Evolutionary conservation across 495 filamentous ascomycete genomes (phyloP).

Genomic region (Trichoderma reesei): DNA sequence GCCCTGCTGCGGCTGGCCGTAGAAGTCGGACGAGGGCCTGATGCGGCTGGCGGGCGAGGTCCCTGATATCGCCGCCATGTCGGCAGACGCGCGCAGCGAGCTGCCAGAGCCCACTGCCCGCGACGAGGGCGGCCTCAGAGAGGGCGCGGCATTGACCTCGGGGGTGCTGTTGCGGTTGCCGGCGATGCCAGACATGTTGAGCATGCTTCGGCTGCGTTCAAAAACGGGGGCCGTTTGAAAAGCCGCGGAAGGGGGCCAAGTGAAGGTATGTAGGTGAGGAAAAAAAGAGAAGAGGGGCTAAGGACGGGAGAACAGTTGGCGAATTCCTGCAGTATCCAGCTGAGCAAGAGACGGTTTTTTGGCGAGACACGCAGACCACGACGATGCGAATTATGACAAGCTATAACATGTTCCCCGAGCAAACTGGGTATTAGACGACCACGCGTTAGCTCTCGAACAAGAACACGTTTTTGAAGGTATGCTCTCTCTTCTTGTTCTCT

Average conservation of each 20-base stretch:
- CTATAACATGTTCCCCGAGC: background rate
- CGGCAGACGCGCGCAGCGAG: constrained; percentile 87
- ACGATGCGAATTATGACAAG: constrained; percentile 4
- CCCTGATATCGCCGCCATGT: constrained; percentile 80
- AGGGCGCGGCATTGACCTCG: constrained; percentile 71
- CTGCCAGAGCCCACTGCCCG: constrained; percentile 71
- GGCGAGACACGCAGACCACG: background rate
- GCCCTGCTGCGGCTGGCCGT: constrained; percentile 56
- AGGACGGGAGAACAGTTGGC: background rate
- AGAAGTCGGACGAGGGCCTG: constrained; percentile 90
- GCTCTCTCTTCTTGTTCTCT: too few species aligned
- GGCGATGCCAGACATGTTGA: constrained; percentile 58
- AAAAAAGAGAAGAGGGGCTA: constrained; percentile 4
- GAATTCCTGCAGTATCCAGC: constrained; percentile 8
- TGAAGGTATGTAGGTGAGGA: background rate
- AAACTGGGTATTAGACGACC: too few species aligned
- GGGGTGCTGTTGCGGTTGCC: constrained; percentile 97
- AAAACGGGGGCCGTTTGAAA: too few species aligned
- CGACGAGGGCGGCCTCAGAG: constrained; percentile 80
- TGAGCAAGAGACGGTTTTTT: background rate
- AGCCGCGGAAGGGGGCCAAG: too few species aligned
- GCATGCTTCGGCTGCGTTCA: constrained; percentile 27
- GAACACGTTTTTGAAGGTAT: too few species aligned
- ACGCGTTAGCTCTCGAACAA: background rate
- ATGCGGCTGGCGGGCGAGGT: constrained; percentile 72